Conservation (phyloP, 2,329 filamentous ascomycete species). For the Pseudopithomyces maydicus region DNA sequence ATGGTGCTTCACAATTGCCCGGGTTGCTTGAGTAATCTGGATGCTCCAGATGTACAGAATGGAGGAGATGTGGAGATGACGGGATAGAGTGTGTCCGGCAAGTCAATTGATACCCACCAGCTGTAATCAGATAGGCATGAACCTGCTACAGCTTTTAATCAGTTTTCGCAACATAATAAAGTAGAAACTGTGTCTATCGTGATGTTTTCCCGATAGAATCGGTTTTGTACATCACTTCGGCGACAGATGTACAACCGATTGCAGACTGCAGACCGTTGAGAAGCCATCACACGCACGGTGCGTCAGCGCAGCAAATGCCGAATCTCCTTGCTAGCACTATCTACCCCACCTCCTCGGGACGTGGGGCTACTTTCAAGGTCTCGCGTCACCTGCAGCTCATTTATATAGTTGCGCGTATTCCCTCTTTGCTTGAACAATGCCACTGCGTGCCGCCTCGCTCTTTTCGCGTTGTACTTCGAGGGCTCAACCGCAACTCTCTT, state of each 20-base stretch:
- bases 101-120: neutral
- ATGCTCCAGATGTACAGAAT: conserved; percentile 16
- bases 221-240: neutral
- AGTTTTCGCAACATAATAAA: too few relatives aligned
- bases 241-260: neutral
- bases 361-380: neutral
- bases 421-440: neutral
- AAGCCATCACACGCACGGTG: neutral
- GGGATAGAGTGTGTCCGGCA: conserved; percentile 6
- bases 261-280: conserved; percentile 5
- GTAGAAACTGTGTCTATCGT: too few relatives aligned
- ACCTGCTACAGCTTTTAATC: too few relatives aligned
- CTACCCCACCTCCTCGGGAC: conserved; percentile 6
- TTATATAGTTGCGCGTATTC: neutral
- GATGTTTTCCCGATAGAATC: too few relatives aligned
- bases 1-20: conserved; percentile 96
- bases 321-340: neutral
- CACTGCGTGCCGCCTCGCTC: neutral
- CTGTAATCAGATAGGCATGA: too few relatives aligned
- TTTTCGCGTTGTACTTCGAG: neutral
- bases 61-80: conserved; percentile 36
- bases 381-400: neutral
- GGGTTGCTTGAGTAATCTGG: conserved; percentile 68
- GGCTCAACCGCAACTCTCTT: neutral
- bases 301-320: conserved; percentile 4